Base-by-base conservation (phyloP, 441 rosid genomes). In the Gossypium gossypioides region DNA sequence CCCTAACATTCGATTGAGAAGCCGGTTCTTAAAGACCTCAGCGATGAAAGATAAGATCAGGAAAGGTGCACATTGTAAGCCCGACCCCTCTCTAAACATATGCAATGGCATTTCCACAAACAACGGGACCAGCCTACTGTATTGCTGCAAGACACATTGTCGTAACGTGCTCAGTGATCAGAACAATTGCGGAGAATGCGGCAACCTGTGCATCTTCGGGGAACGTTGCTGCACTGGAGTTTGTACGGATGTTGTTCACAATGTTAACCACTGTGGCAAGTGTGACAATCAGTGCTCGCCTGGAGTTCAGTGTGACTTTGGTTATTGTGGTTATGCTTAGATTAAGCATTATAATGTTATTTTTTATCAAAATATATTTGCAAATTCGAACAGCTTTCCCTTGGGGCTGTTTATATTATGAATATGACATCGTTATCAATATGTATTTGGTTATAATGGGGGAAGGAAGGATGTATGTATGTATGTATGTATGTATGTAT, bases 81-180 rank as follows among this genome's bases (percentile, higher is more conserved):
- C 81, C 34, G 51, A 65, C 0, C 54, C 1, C 6, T 25, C 37
- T 0, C 1, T 72, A 66, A 89, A 80, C 79, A 81, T 88, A 16
- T 90, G 98, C 73, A 79, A 85, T 27, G 92, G 98, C 0, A 77
- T 88, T 0, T 72, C 75, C 0, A 92, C 90, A 0, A 87, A 90
- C 78, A 86, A 88, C 0, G 92, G 96, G 19, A 89, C 89, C 0
- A 75, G 86, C 75, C 59, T 85, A 1, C 78, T 92, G 25, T 37
- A 83, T 32, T 90, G 96, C 16, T 92, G 98, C 88, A 89, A 88
- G 88, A 83, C 8, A 9, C 96, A 89, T 77, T 92, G 96, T 74
- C 76, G 91, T 2, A 87, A 92, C 61, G 68, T 89, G 10, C 78
- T 80, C 1, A 74, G 90, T 4, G 96, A 92, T 66, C 1, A 4